Conservation (phyloP, 2,329 filamentous ascomycete species). For the Penicillium brasilianum region DNA sequence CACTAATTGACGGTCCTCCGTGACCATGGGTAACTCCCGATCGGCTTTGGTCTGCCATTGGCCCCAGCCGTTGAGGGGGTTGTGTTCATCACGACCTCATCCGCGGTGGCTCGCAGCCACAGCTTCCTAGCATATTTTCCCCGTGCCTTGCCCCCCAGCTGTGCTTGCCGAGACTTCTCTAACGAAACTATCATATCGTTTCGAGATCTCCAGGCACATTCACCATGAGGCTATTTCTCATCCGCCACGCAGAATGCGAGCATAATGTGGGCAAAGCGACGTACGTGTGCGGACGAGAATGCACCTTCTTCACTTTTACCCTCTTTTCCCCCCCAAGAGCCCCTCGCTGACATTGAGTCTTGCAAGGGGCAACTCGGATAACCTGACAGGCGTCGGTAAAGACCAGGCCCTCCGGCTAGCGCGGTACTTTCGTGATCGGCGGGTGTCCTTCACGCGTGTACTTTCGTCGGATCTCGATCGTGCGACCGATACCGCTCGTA, state of each 20-base stretch:
- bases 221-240: constrained; percentile 70
- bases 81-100: constrained; percentile 15
- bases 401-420: constrained; percentile 77
- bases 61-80: background rate
- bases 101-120: constrained; percentile 3
- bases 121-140: constrained; percentile 1
- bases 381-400: constrained; percentile 78
- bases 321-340: background rate
- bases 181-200: background rate
- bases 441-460: constrained; percentile 69
- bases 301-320: background rate
- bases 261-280: constrained; percentile 73
- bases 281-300: constrained; percentile 21
- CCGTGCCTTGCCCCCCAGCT: background rate
- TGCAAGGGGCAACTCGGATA: constrained; percentile 65
- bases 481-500: constrained; percentile 59
- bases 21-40: constrained; percentile 12
- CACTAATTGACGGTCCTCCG: background rate
- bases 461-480: constrained; percentile 80
- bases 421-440: constrained; percentile 66
- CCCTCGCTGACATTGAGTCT: background rate
- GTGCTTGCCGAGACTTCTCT: constrained; percentile 3
- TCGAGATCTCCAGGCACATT: constrained; percentile 1
- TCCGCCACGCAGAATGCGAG: constrained; percentile 87
- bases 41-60: constrained; percentile 9